phyloP scores from a whole-genome alignment of 78 protist species.

The Dictyostelium firmibasis region DNA sequence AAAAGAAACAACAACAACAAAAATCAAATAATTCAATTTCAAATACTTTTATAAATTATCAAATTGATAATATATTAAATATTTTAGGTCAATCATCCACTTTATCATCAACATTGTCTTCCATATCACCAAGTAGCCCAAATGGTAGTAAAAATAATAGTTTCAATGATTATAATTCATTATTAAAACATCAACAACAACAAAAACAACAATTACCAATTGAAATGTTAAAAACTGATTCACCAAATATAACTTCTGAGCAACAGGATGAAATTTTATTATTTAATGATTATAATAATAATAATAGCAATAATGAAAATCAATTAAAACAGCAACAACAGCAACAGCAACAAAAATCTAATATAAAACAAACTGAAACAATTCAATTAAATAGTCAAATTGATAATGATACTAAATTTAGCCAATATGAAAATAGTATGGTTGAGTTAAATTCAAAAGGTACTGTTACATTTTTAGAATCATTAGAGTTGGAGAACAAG shows the following conservation, averaged over 20 bases:
- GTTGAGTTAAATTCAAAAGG: not conserved
- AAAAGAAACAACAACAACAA: not conserved
- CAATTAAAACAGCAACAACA: not conserved
- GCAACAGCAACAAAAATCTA: not conserved
- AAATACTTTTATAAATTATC: constrained; percentile 19
- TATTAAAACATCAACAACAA: not conserved
- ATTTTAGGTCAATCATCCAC: not conserved
- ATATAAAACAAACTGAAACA: not conserved
- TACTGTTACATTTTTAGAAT: not conserved
- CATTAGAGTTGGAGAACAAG: constrained; percentile 60
- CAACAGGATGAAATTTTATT: constrained; percentile 16
- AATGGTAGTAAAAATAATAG: not conserved
- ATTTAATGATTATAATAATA: constrained; percentile 37
- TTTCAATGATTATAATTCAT: not conserved
- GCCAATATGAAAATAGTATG: not conserved
- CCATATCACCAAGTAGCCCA: not conserved
- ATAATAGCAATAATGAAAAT: not conserved
- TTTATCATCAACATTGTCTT: not conserved
- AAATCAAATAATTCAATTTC: not conserved
- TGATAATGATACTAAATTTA: not conserved
- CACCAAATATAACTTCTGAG: not conserved
- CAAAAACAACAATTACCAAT: constrained; percentile 2
- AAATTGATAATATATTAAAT: constrained; percentile 22
- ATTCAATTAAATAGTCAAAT: not conserved
- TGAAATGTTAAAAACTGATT: not conserved